Evolutionary conservation across 1,284 basidiomycete species (phyloP), one percentile per base, ranked within the genome.

Genomic region (Trametes sp.): DNA sequence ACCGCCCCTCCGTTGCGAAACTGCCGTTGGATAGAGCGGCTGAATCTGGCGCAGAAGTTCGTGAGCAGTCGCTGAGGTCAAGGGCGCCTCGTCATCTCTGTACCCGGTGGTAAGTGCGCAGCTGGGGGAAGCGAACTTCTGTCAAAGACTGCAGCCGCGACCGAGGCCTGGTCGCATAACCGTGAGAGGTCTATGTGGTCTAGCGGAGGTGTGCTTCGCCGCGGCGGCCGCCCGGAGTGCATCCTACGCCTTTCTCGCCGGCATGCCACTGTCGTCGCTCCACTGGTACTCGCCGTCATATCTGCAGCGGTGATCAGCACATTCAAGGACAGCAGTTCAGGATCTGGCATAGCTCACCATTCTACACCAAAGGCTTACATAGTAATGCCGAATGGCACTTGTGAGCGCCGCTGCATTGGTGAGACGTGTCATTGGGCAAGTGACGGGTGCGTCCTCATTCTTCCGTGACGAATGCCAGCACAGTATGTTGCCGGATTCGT

Each of bases 121-220:
- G 45, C 45, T 2, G 13, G 26, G 24, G 33, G 50, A 52, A 52
- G 33, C 50, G 50, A 24, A 11, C 21, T 41, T 41, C 23, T 28
- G 48, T 21, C 13, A 35, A 41, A 28, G 23, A 13, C 16, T 28
- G 23, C 36, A 23, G n/a, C 51, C 51, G n/a, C 28, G 38, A 46
- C 44, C 54, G 54, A n/a, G 33, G 16, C 31, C 44, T 33, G 28
- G 13, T 16, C 3, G 10, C 21, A 21, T 2, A 38, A 52, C 14
- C 57, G 57, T 59, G 57, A 59, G 57, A 59, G 50, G 57, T 23
- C 41, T 36, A 13, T 21, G 44, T 53, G 31, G 28, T 21, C 50
- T 36, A 14, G 24, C 41, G 50, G 24, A 10, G 2, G 50, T 53
- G 42, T 31, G 57, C 57, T 35, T 33, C 29, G 26, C n/a, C n/a